phyloP scores from a whole-genome alignment of 2,329 filamentous ascomycete genomes.

The Arachnopeziza araneosa region DNA sequence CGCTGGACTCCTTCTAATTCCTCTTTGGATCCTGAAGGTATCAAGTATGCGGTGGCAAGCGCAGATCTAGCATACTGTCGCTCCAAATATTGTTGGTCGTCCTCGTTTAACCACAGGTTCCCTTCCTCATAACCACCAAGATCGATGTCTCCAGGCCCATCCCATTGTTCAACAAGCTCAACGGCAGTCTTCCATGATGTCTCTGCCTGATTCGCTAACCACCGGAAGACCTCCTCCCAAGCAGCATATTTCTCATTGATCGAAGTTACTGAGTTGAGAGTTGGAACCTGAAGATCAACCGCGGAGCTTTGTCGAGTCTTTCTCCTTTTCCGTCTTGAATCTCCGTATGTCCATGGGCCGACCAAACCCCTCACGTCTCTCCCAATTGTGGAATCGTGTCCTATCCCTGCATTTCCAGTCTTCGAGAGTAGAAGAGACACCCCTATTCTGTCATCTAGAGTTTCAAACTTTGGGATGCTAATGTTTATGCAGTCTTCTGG shows the following conservation, averaged over 20 bases:
- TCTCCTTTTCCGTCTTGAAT: constrained; percentile 50
- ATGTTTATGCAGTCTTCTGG: constrained; percentile 38
- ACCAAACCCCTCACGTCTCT: constrained; percentile 64
- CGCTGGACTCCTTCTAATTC: constrained; percentile 55
- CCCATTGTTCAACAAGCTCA: constrained; percentile 63
- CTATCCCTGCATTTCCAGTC: constrained; percentile 33
- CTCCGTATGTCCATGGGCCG: constrained; percentile 68
- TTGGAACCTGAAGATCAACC: constrained; percentile 10
- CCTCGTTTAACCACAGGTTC: constrained; percentile 52
- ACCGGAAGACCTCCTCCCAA: constrained; percentile 65
- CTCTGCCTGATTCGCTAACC: constrained; percentile 57
- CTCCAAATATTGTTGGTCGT: constrained; percentile 54
- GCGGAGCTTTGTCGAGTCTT: constrained; percentile 27
- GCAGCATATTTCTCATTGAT: constrained; percentile 44
- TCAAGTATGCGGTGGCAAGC: constrained; percentile 61
- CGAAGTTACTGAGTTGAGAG: constrained; percentile 21
- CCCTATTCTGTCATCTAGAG: constrained; percentile 52
- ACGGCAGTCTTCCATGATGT: constrained; percentile 58
- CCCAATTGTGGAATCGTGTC: constrained; percentile 38
- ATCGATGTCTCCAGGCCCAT: constrained; percentile 66
- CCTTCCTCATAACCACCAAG: constrained; percentile 52
- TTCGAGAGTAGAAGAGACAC: constrained; percentile 57
- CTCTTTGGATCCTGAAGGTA: constrained; percentile 53
- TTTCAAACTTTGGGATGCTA: constrained; percentile 59
- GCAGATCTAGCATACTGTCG: constrained; percentile 61